Conservation (phyloP, 805 yeast species). For the Starmerella apis region DNA sequence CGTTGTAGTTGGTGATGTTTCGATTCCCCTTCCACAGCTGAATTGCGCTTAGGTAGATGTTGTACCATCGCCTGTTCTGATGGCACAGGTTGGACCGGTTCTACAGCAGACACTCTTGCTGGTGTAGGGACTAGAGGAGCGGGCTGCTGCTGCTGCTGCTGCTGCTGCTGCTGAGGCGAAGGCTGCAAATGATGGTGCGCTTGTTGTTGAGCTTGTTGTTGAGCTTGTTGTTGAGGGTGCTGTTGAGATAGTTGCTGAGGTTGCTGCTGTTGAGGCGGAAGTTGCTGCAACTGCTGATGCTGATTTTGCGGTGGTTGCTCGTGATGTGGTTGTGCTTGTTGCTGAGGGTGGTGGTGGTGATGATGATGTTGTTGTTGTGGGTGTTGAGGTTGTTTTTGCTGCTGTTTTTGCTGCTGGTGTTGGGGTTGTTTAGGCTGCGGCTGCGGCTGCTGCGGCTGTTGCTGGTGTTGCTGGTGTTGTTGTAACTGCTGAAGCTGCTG, state of each 20-base stretch:
- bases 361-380: constrained; percentile 2
- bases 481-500: constrained; percentile 6
- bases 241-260: constrained; percentile 12
- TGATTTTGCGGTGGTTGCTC: neutral
- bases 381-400: constrained; percentile 8
- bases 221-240: constrained; percentile 18
- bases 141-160: constrained; percentile 9
- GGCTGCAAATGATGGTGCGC: constrained; percentile 19
- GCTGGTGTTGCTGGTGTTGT: constrained; percentile 10
- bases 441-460: constrained; percentile 10
- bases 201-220: constrained; percentile 14
- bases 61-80: neutral
- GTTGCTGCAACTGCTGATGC: constrained; percentile 11
- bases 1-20: neutral
- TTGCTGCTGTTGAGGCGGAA: constrained; percentile 10
- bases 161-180: constrained; percentile 12
- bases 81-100: neutral
- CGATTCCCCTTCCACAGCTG: neutral
- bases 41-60: neutral
- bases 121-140: neutral
- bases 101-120: neutral
- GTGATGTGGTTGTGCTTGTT: constrained; percentile 2
- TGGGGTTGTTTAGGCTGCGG: constrained; percentile 2
- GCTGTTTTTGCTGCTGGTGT: constrained; percentile 13
- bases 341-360: neutral